These are phyloP conservation scores for Botrytis tulipae DNA, from an alignment of 2,329 filamentous ascomycete genomes.

Conservation along the genomic window DNA sequence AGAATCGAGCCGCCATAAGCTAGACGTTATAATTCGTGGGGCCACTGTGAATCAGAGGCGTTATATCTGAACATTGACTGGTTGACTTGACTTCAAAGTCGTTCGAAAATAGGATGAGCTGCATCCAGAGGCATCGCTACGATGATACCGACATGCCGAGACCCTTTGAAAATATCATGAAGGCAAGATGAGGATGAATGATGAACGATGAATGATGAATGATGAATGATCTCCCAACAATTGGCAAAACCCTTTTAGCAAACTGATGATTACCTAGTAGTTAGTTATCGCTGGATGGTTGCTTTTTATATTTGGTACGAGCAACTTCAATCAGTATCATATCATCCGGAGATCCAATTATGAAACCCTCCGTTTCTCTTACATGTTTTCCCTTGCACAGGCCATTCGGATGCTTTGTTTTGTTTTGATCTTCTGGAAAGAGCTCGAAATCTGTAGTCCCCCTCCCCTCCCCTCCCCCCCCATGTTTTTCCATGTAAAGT, in stretches of 20 bases:
- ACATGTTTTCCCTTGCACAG: slow-evolving; percentile 4
- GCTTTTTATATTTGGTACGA: neutral
- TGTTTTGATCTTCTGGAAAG: neutral
- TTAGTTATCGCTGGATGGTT: neutral
- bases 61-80: slow-evolving; percentile 2
- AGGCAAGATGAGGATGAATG: slow-evolving; percentile 8
- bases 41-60: neutral
- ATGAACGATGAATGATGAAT: neutral
- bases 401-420: neutral
- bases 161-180: neutral
- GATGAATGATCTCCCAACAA: neutral
- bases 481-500: neutral
- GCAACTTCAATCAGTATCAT: neutral
- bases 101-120: neutral
- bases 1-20: slow-evolving; percentile 16
- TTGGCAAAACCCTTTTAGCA: neutral
- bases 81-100: slow-evolving; percentile 11
- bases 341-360: neutral
- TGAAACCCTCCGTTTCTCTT: neutral
- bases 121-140: neutral
- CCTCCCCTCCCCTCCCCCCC: neutral
- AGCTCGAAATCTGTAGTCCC: neutral
- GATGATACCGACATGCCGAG: neutral
- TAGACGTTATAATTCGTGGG: slow-evolving; percentile 12
- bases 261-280: neutral